Conservation (phyloP, 495 filamentous ascomycete species). For the Talaromyces borbonicus region DNA sequence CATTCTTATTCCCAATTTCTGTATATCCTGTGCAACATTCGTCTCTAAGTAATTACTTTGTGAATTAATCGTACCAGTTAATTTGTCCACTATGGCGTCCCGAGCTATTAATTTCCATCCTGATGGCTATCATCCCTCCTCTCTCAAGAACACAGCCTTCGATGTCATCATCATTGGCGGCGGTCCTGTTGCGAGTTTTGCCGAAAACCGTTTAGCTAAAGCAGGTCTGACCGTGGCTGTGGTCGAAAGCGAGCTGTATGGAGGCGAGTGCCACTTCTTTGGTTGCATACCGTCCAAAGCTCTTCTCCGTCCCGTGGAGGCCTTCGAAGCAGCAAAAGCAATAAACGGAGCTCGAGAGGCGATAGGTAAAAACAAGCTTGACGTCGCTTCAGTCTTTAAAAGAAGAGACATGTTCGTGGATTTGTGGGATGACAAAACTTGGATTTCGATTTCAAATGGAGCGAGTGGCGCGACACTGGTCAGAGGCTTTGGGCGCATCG, state of each 20-base stretch:
- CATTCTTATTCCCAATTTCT: background rate
- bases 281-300: background rate
- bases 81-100: background rate
- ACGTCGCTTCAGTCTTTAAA: background rate
- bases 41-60: background rate
- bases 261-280: slow-evolving; percentile 1
- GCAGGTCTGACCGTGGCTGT: background rate
- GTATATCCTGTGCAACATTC: background rate
- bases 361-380: background rate
- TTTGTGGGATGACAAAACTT: background rate
- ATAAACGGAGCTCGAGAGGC: background rate
- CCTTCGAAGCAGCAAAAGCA: background rate
- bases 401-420: slow-evolving; percentile 1
- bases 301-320: background rate
- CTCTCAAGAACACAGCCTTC: background rate
- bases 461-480: background rate
- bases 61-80: background rate
- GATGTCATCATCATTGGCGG: slow-evolving; percentile 1
- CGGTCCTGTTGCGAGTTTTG: background rate
- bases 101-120: background rate
- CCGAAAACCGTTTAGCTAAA: background rate
- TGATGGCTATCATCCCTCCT: background rate
- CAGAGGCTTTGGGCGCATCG: background rate
- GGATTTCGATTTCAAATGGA: slow-evolving; percentile 1
- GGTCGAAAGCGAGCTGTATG: background rate